These are phyloP conservation scores for Aspergillus oerlinghausenensis DNA, from an alignment of 2,329 filamentous ascomycete species.

Conservation along the genomic window DNA sequence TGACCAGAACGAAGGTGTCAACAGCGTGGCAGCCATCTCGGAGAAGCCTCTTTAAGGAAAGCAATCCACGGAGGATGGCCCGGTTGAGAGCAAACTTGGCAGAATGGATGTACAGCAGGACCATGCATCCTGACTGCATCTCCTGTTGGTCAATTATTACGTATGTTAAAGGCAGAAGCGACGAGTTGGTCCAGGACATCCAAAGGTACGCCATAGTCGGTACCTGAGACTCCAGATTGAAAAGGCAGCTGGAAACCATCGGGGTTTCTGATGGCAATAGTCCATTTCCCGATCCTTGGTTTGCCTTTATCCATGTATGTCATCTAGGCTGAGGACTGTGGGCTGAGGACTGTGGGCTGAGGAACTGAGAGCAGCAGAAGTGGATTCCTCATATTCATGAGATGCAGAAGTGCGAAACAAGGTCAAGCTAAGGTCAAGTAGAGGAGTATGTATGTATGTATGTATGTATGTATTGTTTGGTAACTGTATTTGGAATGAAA, in stretches of 20 bases:
- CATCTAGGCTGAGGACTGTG: too few relatives aligned
- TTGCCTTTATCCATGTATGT: neutral
- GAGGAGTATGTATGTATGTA: neutral
- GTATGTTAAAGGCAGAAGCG: neutral
- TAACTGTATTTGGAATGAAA: neutral
- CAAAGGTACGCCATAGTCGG: too few relatives aligned
- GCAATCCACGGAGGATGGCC: neutral
- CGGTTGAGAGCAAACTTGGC: neutral
- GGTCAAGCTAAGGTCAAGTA: neutral
- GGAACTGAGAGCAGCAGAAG: neutral
- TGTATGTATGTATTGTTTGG: too few relatives aligned
- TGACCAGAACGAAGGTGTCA: neutral
- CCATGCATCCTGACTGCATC: neutral
- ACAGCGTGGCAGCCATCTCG: neutral
- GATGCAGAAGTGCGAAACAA: neutral
- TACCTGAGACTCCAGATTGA: too few relatives aligned
- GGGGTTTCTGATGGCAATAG: neutral
- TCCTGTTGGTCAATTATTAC: neutral
- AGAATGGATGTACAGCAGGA: neutral
- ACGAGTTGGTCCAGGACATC: neutral
- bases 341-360: too few relatives aligned
- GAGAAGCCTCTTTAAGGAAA: too few relatives aligned
- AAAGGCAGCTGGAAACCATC: neutral
- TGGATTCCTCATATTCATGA: neutral
- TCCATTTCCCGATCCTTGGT: neutral